Evolutionary conservation across 257 asterid genomes (phyloP).

Genomic region (Asclepias syriaca): DNA sequence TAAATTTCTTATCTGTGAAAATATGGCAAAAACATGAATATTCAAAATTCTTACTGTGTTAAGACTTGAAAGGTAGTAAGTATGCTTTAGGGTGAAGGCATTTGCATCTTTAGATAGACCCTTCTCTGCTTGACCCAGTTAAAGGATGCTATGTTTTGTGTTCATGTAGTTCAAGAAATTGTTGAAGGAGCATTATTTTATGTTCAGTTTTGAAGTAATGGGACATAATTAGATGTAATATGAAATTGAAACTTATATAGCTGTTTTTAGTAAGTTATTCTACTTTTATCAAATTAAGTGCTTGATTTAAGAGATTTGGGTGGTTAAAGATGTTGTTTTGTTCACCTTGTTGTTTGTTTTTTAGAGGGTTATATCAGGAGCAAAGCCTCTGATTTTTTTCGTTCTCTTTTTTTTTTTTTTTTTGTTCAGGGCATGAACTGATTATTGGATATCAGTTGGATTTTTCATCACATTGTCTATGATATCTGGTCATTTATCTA

Average conservation of each 20-base stretch:
- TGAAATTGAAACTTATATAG: not conserved
- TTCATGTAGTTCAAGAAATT: not conserved
- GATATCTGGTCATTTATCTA: not conserved
- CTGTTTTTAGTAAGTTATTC: not conserved
- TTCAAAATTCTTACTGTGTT: too few species aligned
- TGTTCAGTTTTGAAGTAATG: not conserved
- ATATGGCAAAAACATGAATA: not conserved
- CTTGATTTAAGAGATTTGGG: conserved; percentile 5
- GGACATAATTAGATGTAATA: not conserved
- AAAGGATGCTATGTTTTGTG: not conserved
- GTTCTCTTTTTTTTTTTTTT: not conserved
- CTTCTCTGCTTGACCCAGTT: not conserved
- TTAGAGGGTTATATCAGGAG: not conserved
- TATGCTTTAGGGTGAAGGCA: not conserved
- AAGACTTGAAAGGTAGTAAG: not conserved
- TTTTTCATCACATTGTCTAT: not conserved
- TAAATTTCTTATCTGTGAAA: not conserved
- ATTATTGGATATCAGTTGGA: not conserved
- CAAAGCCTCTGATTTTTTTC: not conserved
- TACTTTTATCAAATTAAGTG: not conserved
- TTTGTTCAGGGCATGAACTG: conserved; percentile 8
- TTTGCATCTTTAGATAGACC: not conserved
- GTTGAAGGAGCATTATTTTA: not conserved
- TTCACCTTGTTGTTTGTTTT: not conserved
- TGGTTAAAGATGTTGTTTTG: not conserved